Evolutionary conservation across 2,329 filamentous ascomycete genomes (phyloP).

Genomic region (Pseudocercospora fijiensis): DNA sequence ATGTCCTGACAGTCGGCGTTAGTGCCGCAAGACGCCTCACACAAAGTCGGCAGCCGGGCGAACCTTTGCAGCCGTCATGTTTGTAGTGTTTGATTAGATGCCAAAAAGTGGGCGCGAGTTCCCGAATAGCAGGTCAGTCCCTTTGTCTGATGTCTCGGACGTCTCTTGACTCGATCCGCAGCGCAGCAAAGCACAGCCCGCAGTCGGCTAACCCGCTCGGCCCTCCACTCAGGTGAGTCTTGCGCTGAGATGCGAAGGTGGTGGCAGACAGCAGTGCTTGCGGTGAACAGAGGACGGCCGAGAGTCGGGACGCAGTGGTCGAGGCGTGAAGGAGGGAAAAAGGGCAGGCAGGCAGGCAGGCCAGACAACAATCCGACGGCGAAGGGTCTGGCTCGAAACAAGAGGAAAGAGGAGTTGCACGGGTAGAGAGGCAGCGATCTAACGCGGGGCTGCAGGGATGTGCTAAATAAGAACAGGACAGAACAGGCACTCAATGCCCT

Average conservation of each 20-base stretch:
- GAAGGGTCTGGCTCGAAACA: not conserved
- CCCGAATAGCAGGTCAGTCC: not conserved
- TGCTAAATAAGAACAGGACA: too few relatives aligned
- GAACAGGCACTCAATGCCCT: not conserved
- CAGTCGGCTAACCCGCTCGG: slow-evolving; percentile 1
- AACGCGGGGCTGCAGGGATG: slow-evolving; percentile 5
- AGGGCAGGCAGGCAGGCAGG: too few relatives aligned
- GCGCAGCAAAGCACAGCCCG: slow-evolving; percentile 1
- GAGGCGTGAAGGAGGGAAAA: not conserved
- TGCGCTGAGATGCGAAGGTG: not conserved
- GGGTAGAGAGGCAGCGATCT: slow-evolving; percentile 4
- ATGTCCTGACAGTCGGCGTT: slow-evolving; percentile 36
- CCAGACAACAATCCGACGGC: not conserved
- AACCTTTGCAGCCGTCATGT: slow-evolving; percentile 22
- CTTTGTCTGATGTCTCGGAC: slow-evolving; percentile 18
- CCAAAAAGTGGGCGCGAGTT: not conserved
- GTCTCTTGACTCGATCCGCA: slow-evolving; percentile 12
- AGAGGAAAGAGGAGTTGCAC: not conserved
- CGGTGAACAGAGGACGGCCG: not conserved
- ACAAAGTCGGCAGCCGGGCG: slow-evolving; percentile 10
- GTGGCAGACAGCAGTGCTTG: not conserved
- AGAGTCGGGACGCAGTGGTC: not conserved
- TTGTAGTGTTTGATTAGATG: slow-evolving; percentile 3
- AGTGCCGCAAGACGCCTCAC: slow-evolving; percentile 13
- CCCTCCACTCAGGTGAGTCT: slow-evolving; percentile 6